Percentiles rank a stretch among this genome's conserved stretches.
Conservation (phyloP, 148 eudicot genomes). For the Nyssa sinensis region DNA sequence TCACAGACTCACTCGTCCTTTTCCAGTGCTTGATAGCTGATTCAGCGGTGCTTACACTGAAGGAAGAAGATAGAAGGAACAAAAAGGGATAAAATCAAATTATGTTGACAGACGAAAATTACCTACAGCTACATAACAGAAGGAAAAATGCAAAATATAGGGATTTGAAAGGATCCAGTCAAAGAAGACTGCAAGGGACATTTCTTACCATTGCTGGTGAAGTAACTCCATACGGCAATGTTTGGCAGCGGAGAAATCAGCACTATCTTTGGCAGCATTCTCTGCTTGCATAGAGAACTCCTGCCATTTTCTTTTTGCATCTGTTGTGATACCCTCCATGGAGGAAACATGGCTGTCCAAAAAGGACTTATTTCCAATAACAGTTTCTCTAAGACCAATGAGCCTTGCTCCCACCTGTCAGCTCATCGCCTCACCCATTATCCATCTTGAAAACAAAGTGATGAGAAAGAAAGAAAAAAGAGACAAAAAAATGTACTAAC, state of each 20-base stretch:
- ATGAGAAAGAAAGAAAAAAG: neutral
- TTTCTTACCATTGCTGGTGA: slow-evolving; percentile 67
- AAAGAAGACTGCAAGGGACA: neutral
- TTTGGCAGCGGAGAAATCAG: slow-evolving; percentile 88
- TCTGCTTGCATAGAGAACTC: slow-evolving; percentile 68
- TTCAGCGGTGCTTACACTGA: slow-evolving; percentile 66
- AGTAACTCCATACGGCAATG: slow-evolving; percentile 93
- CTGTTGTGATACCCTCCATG: slow-evolving; percentile 66
- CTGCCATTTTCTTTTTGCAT: slow-evolving; percentile 94
- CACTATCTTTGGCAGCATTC: slow-evolving; percentile 55
- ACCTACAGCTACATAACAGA: no score
- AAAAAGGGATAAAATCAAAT: neutral
- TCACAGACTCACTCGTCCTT: slow-evolving; percentile 59
- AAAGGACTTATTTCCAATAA: slow-evolving; percentile 54
- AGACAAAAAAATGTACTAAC: slow-evolving; percentile 29
- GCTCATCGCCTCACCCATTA: neutral
- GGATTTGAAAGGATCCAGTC: neutral
- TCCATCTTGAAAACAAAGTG: neutral
- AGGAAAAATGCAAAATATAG: neutral
- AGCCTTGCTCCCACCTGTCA: slow-evolving; percentile 78
- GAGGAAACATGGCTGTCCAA: slow-evolving; percentile 76
- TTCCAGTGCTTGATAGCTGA: slow-evolving; percentile 66
- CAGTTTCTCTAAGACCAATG: slow-evolving; percentile 52
- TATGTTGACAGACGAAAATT: neutral
- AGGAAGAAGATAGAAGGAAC: slow-evolving; percentile 8